These are phyloP conservation scores for Phaeosphaeria sp. DNA, from an alignment of 2,329 filamentous ascomycete genomes.

Conservation along the genomic window DNA sequence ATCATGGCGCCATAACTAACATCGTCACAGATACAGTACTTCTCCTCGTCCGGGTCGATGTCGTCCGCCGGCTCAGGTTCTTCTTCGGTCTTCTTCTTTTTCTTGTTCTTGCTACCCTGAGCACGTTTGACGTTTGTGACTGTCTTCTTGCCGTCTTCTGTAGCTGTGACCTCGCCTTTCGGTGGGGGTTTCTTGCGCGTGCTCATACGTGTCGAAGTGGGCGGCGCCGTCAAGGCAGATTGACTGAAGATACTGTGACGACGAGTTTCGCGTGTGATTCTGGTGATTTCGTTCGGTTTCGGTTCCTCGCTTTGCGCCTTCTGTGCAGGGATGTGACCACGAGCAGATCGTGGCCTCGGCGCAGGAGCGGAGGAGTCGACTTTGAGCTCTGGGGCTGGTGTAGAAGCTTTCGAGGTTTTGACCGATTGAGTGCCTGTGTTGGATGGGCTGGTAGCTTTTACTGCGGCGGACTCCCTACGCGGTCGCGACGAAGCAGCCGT, in stretches of 20 bases:
- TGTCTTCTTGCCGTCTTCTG: constrained; percentile 66
- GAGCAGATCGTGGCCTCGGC: constrained; percentile 48
- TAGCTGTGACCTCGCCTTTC: constrained; percentile 71
- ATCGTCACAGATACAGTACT: constrained; percentile 80
- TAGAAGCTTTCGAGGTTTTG: constrained; percentile 27
- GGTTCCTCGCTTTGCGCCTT: constrained; percentile 60
- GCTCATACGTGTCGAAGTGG: constrained; percentile 49
- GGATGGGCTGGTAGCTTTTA: constrained; percentile 33
- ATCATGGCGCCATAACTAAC: constrained; percentile 87
- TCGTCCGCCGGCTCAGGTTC: constrained; percentile 43
- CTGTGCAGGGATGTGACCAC: constrained; percentile 44
- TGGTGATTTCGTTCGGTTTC: constrained; percentile 46
- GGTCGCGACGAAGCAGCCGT: constrained; percentile 46
- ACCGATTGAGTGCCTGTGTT: constrained; percentile 16
- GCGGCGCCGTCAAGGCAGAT: constrained; percentile 34
- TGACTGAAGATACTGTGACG: constrained; percentile 56
- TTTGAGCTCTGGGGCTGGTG: constrained; percentile 21
- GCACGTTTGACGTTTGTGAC: constrained; percentile 76
- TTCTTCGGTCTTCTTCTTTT: constrained; percentile 57
- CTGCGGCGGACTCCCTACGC: constrained; percentile 40
- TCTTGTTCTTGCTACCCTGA: constrained; percentile 43
- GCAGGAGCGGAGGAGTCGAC: constrained; percentile 18
- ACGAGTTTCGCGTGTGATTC: constrained; percentile 48
- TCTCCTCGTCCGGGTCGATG: constrained; percentile 77
- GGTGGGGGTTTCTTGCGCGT: constrained; percentile 73